Evolutionary conservation across 306 rosid species (phyloP), one percentile per base, ranked within the genome.

Genomic region (Hylodesmum podocarpum): DNA sequence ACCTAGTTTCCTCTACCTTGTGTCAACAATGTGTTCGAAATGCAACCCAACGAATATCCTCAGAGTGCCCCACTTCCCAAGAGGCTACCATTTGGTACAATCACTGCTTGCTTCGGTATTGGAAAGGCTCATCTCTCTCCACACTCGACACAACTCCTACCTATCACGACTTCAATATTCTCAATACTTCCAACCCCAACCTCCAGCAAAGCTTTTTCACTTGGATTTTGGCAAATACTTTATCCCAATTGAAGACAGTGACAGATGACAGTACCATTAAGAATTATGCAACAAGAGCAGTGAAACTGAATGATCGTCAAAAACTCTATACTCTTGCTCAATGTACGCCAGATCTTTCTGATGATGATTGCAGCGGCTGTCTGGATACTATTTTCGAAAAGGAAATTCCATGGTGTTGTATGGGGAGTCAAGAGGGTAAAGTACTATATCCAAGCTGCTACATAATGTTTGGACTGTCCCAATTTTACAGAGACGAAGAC

Each of bases 61-160:
- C 37, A 2, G 37, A 2, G 37, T 33, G 37, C 37, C n/a, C n/a
- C n/a, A n/a, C n/a, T n/a, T n/a, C n/a, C n/a, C n/a, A n/a, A n/a
- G n/a, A n/a, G n/a, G n/a, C n/a, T n/a, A n/a, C n/a, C 1, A 53
- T 66, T n/a, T 77, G 81, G 81, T 40, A 39, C 41, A n/a, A 39
- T 1, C 47, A 66, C n/a, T n/a, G n/a, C n/a, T n/a, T n/a, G n/a
- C n/a, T n/a, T n/a, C n/a, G n/a, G n/a, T n/a, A n/a, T n/a, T n/a
- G n/a, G n/a, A n/a, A n/a, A n/a, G n/a, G n/a, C n/a, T n/a, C n/a
- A n/a, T n/a, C n/a, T n/a, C n/a, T n/a, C n/a, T n/a, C n/a, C n/a
- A n/a, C n/a, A n/a, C n/a, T n/a, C n/a, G n/a, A n/a, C n/a, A n/a
- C n/a, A n/a, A n/a, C 4, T 13, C 74, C 79, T 0, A 28, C n/a